Conservation (phyloP, 148 eudicot genomes). For the Camellia japonica region DNA sequence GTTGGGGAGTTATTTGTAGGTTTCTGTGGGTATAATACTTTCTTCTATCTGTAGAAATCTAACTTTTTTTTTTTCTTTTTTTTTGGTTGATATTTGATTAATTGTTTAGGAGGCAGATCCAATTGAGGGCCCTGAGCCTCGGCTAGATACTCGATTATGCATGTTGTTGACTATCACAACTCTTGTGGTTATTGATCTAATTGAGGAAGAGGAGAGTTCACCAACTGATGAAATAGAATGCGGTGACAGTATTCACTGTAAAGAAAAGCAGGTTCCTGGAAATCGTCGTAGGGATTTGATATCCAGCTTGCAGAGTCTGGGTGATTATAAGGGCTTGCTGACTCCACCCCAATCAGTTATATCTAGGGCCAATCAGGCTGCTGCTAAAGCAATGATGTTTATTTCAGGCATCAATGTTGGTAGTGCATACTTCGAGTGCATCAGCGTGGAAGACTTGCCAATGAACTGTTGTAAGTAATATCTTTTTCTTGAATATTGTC, state of each 20-base stretch:
- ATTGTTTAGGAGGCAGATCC: slow-evolving; percentile 82
- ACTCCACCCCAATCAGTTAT: slow-evolving; percentile 71
- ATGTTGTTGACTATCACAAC: slow-evolving; percentile 73
- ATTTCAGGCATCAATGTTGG: slow-evolving; percentile 59
- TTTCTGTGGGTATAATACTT: neutral
- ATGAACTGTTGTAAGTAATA: slow-evolving; percentile 68
- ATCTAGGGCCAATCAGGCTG: slow-evolving; percentile 79
- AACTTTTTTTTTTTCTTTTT: neutral
- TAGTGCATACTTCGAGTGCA: slow-evolving; percentile 62
- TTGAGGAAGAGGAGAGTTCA: slow-evolving; percentile 74
- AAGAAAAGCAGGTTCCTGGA: slow-evolving; percentile 34
- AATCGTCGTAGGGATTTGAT: slow-evolving; percentile 61
- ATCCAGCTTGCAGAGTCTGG: slow-evolving; percentile 71
- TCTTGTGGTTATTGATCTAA: slow-evolving; percentile 77
- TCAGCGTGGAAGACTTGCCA: slow-evolving; percentile 60
- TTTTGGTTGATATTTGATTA: neutral
- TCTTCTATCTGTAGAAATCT: neutral
- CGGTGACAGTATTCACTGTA: slow-evolving; percentile 27
- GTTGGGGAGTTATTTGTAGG: neutral
- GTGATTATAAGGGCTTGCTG: slow-evolving; percentile 66
- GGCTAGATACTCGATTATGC: slow-evolving; percentile 80
- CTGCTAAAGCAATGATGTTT: slow-evolving; percentile 86
- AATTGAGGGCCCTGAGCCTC: slow-evolving; percentile 96
- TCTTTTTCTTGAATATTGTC: neutral
- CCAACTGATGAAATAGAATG: slow-evolving; percentile 36